Conservation (phyloP, 2,329 filamentous ascomycete species). For the Stagonosporopsis cucurbitacearum region DNA sequence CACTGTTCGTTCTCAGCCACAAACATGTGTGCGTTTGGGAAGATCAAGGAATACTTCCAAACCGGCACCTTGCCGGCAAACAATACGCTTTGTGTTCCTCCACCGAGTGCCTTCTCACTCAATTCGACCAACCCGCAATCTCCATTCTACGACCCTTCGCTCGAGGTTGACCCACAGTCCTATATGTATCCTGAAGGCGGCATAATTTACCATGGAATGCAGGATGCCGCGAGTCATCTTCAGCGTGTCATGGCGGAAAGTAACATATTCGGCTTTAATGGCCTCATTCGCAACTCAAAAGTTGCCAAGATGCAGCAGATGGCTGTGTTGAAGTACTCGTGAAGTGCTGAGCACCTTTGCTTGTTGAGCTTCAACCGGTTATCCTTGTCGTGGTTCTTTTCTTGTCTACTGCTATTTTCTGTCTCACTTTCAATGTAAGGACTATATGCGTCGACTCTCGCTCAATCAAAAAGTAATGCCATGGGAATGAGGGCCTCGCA, state of each 20-base stretch:
- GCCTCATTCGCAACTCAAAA: slow-evolving; percentile 8
- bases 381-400: background rate
- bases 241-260: slow-evolving; percentile 9
- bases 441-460: background rate
- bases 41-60: slow-evolving; percentile 51
- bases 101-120: slow-evolving; percentile 40
- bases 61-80: slow-evolving; percentile 53
- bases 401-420: background rate
- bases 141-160: slow-evolving; percentile 32
- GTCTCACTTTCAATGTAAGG: background rate
- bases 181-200: background rate
- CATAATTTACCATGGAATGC: slow-evolving; percentile 2
- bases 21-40: slow-evolving; percentile 44
- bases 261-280: slow-evolving; percentile 15
- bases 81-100: slow-evolving; percentile 53
- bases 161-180: slow-evolving; percentile 1
- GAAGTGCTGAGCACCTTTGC: background rate
- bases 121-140: slow-evolving; percentile 51
- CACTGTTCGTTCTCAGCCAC: slow-evolving; percentile 55
- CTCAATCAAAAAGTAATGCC: background rate
- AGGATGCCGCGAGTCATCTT: slow-evolving; percentile 4
- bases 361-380: background rate
- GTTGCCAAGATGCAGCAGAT: background rate
- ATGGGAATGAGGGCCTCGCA: background rate
- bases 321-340: background rate